Evolutionary conservation across 106 monocot species (phyloP).

Genomic region (Dioscorea dumetorum): DNA sequence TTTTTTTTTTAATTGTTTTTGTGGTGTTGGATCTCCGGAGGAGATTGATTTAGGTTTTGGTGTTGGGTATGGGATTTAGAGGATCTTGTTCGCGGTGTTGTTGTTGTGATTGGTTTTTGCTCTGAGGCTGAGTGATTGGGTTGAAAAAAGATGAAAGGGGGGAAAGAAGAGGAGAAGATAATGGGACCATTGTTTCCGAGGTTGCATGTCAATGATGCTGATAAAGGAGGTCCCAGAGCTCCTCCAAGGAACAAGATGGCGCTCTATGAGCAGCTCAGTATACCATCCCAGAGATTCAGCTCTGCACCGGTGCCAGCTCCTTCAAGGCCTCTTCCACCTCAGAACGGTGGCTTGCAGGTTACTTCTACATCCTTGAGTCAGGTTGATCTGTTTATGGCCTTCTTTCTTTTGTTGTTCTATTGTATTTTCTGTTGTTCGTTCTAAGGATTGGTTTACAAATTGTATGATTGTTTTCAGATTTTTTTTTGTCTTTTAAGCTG

Average conservation of each 20-base stretch:
- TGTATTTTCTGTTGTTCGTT: too few species aligned
- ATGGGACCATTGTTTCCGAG: constrained; percentile 80
- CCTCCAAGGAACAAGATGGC: constrained; percentile 99
- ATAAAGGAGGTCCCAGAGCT: constrained; percentile 78
- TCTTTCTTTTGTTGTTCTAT: too few species aligned
- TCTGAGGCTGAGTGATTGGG: too few species aligned
- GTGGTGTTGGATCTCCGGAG: background rate
- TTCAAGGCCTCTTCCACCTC: constrained; percentile 13
- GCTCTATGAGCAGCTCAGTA: constrained; percentile 79
- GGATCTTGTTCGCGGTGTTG: too few species aligned
- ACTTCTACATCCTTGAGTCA: constrained; percentile 40
- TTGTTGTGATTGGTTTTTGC: too few species aligned
- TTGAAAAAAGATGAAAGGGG: constrained; percentile 26
- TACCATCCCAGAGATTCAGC: constrained; percentile 70
- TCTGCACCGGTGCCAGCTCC: constrained; percentile 2
- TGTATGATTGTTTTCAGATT: too few species aligned
- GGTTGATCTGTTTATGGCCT: constrained; percentile 17
- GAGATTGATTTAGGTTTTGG: background rate
- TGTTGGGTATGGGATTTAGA: background rate
- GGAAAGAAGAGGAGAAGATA: constrained; percentile 32
- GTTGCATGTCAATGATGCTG: constrained; percentile 84
- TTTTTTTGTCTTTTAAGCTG: too few species aligned
- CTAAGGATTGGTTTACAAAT: too few species aligned
- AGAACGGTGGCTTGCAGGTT: constrained; percentile 5
- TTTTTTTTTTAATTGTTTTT: too few species aligned